A percentile compares a stretch with the other conserved stretches of the same genome.
Evolutionary conservation across 1,139 yeast species (phyloP).

Genomic region (Yamadazyma diddensiae): DNA sequence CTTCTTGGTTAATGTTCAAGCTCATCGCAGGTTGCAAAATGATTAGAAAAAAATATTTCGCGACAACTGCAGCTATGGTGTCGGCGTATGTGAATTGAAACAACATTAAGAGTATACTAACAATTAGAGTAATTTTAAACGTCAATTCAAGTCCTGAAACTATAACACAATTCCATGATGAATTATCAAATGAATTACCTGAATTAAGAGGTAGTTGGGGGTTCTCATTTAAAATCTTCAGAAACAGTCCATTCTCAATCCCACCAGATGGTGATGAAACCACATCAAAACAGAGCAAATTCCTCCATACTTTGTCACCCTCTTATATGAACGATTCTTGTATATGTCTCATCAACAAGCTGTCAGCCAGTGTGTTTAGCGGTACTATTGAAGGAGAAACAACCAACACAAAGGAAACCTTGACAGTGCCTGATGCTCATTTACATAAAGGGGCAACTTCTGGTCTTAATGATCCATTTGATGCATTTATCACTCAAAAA

Average conservation of each 20-base stretch:
- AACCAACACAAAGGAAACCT: slow-evolving; percentile 12
- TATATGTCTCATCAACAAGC: slow-evolving; percentile 52
- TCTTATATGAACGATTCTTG: slow-evolving; percentile 52
- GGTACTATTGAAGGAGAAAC: slow-evolving; percentile 37
- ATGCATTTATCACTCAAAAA: slow-evolving; percentile 48
- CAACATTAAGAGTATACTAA: slow-evolving; percentile 8
- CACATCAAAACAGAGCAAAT: slow-evolving; percentile 41
- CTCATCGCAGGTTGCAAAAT: no score
- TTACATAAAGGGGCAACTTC: slow-evolving; percentile 45
- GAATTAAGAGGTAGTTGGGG: slow-evolving; percentile 59
- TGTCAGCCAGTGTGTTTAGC: slow-evolving; percentile 44
- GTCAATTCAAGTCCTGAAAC: slow-evolving; percentile 61
- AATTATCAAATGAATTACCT: slow-evolving; percentile 62
- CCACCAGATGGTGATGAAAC: slow-evolving; percentile 35
- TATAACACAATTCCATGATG: slow-evolving; percentile 64
- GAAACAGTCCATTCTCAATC: slow-evolving; percentile 55
- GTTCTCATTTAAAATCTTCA: slow-evolving; percentile 60
- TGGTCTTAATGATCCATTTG: slow-evolving; percentile 50
- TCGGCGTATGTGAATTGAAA: slow-evolving; percentile 27
- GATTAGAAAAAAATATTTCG: no score
- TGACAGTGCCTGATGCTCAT: slow-evolving; percentile 37
- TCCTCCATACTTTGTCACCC: slow-evolving; percentile 55
- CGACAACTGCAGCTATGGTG: no score
- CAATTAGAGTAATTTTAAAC: slow-evolving; percentile 48
- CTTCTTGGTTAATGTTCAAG: slow-evolving; percentile 34